These are phyloP conservation scores for Cyberlindnera veronae DNA, from an alignment of 805 yeast species.

Conservation along the genomic window DNA sequence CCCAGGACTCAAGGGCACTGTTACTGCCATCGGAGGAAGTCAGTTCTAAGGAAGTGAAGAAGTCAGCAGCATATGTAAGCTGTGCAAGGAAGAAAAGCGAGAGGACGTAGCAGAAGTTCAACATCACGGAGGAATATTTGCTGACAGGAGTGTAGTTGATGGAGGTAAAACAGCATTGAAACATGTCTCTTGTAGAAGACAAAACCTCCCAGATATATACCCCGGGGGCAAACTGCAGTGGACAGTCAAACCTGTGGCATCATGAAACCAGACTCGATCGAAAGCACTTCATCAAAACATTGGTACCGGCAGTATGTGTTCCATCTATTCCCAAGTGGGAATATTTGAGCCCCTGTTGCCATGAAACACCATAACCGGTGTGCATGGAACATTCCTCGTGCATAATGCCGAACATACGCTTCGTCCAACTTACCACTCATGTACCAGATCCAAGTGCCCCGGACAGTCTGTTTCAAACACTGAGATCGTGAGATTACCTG, in stretches of 20 bases:
- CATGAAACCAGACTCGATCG: too few species aligned
- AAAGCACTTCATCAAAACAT: too few species aligned
- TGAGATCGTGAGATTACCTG: too few species aligned
- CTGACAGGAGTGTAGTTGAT: not conserved
- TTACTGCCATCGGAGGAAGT: conserved; percentile 9
- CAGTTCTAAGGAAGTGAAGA: conserved; percentile 9
- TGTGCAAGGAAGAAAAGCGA: conserved; percentile 6
- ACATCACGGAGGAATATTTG: not conserved
- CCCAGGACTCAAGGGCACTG: conserved; percentile 33
- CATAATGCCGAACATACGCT: too few species aligned
- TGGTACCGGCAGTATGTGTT: too few species aligned
- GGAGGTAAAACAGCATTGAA: conserved; percentile 2
- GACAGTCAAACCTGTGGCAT: not conserved
- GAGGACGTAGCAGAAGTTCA: conserved; percentile 8
- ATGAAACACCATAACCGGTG: too few species aligned
- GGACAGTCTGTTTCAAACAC: too few species aligned
- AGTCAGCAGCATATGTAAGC: conserved; percentile 4
- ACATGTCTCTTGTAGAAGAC: conserved; percentile 1
- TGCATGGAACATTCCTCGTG: too few species aligned
- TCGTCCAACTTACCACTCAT: too few species aligned
- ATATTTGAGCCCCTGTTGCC: too few species aligned
- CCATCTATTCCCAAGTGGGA: too few species aligned
- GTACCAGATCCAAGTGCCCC: too few species aligned
- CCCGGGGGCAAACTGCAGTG: not conserved
- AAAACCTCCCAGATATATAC: not conserved